A percentile compares a stretch with the other conserved stretches of the same genome.
These are phyloP conservation scores for Zychaea mexicana DNA, from an alignment of 371 early-diverging fungal genomes.

Conservation along the genomic window DNA sequence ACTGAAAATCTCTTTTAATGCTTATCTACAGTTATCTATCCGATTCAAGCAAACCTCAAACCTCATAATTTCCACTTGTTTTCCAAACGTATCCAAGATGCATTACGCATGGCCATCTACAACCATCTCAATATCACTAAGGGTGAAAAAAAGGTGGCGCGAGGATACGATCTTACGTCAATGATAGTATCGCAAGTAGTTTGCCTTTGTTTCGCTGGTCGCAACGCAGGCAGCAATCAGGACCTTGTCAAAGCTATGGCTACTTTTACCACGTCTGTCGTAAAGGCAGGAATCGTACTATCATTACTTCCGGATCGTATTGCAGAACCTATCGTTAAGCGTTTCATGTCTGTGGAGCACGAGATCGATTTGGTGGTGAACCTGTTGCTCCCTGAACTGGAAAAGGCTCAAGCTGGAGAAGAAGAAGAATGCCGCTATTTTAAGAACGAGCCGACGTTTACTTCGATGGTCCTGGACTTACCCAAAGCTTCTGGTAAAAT, in stretches of 20 bases:
- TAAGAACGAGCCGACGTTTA: slow-evolving; percentile 20
- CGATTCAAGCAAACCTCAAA: slow-evolving; percentile 31
- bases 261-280: slow-evolving; percentile 26
- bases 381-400: slow-evolving; percentile 25
- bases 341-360: slow-evolving; percentile 26
- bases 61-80: slow-evolving; percentile 26
- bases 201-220: slow-evolving; percentile 34
- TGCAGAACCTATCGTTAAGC: slow-evolving; percentile 20
- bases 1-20: slow-evolving; percentile 5
- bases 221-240: slow-evolving; percentile 15
- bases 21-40: slow-evolving; percentile 10
- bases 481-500: slow-evolving; percentile 22
- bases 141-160: slow-evolving; percentile 20
- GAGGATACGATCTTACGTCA: slow-evolving; percentile 12
- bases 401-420: slow-evolving; percentile 1
- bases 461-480: slow-evolving; percentile 26
- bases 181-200: slow-evolving; percentile 24
- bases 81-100: slow-evolving; percentile 29
- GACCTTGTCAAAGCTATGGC: slow-evolving; percentile 30
- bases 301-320: slow-evolving; percentile 26
- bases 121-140: slow-evolving; percentile 12
- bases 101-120: slow-evolving; percentile 11
- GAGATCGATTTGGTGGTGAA: slow-evolving; percentile 35
- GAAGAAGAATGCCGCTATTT: slow-evolving; percentile 5
- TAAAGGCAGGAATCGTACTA: slow-evolving; percentile 21